Conservation (phyloP, 2,329 filamentous ascomycete genomes). For the Cordyceps cicadae region DNA sequence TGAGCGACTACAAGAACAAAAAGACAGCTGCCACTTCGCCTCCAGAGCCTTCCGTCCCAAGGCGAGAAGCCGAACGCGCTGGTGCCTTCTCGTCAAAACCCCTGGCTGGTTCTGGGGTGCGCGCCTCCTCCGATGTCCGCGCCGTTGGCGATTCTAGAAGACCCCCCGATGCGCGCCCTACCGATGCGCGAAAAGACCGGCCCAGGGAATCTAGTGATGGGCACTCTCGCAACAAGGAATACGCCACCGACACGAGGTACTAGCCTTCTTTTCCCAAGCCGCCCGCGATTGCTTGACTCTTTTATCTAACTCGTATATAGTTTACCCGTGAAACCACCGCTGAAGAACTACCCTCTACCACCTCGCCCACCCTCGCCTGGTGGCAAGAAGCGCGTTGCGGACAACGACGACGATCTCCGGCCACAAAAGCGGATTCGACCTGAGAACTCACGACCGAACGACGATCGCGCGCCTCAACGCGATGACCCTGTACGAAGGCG, state of each 20-base stretch:
- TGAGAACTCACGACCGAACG: constrained; percentile 26
- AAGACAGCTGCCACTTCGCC: constrained; percentile 31
- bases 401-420: constrained; percentile 35
- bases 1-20: constrained; percentile 53
- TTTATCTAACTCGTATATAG: constrained; percentile 17
- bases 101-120: constrained; percentile 7
- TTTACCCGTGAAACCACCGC: constrained; percentile 29
- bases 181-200: constrained; percentile 16
- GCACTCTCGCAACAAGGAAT: constrained; percentile 24
- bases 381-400: constrained; percentile 38
- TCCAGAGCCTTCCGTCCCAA: constrained; percentile 25
- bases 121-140: constrained; percentile 6
- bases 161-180: constrained; percentile 13
- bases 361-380: constrained; percentile 34
- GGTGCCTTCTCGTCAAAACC: constrained; percentile 14
- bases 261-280: neutral
- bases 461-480: constrained; percentile 25
- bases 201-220: constrained; percentile 19
- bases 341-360: constrained; percentile 23
- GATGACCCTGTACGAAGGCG: constrained; percentile 27
- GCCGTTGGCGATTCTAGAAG: neutral
- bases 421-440: constrained; percentile 39
- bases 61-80: constrained; percentile 25
- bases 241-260: constrained; percentile 24
- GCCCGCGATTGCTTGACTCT: neutral